These are phyloP conservation scores for Penicillium frequentans DNA, from an alignment of 2,329 filamentous ascomycete species.

Conservation along the genomic window DNA sequence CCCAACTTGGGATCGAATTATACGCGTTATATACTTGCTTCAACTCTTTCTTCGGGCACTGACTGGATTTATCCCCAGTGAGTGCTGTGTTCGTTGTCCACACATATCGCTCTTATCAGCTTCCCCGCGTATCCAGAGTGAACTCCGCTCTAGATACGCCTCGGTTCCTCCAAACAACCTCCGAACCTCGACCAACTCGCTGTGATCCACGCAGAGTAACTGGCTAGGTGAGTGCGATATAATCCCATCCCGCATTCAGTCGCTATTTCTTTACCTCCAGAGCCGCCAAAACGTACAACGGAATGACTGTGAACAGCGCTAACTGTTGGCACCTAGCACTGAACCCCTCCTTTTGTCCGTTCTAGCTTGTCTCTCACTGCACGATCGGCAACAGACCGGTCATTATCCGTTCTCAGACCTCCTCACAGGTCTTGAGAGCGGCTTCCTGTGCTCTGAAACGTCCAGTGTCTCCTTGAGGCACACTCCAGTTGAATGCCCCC, in stretches of 20 bases:
- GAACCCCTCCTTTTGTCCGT: conserved; percentile 8
- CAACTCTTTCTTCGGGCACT: background rate
- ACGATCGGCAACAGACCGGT: conserved; percentile 1
- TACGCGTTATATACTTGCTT: background rate
- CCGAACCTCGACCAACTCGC: background rate
- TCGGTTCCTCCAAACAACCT: background rate
- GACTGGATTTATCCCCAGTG: conserved; percentile 17
- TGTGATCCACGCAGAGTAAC: background rate
- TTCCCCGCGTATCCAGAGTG: conserved; percentile 30
- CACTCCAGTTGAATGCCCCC: conserved; percentile 44
- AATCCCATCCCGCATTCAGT: background rate
- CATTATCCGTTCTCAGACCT: conserved; percentile 36
- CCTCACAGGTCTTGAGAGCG: conserved; percentile 32
- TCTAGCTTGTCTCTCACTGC: background rate
- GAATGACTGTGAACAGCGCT: conserved; percentile 1
- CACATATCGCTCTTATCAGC: conserved; percentile 24
- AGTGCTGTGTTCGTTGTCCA: conserved; percentile 14
- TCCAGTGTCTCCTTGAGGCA: conserved; percentile 32
- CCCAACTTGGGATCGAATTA: conserved; percentile 2
- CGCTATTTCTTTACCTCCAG: background rate
- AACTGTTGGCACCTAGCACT: conserved; percentile 3
- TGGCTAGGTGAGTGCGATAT: background rate
- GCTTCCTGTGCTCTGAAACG: conserved; percentile 11
- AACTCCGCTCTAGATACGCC: conserved; percentile 26
- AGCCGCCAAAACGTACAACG: background rate